Evolutionary conservation across 306 rosid species (phyloP).

Genomic region (Vigna mungo): DNA sequence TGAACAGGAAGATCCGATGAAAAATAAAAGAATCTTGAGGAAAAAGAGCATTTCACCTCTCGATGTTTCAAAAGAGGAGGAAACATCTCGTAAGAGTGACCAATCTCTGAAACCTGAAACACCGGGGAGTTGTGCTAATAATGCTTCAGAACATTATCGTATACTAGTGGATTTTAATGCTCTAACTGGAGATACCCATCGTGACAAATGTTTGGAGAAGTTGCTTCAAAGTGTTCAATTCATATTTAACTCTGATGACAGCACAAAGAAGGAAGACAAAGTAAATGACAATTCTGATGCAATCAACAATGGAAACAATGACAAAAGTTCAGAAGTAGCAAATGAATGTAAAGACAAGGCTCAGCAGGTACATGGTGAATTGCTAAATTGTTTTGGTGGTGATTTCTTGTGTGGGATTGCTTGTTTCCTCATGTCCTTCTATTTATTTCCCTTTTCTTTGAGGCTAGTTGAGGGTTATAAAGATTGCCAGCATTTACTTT

Average conservation of each 20-base stretch:
- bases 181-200: slow-evolving; percentile 74
- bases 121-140: slow-evolving; percentile 67
- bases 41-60: slow-evolving; percentile 75
- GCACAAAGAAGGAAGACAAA: slow-evolving; percentile 52
- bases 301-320: slow-evolving; percentile 49
- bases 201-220: slow-evolving; percentile 85
- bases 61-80: slow-evolving; percentile 83
- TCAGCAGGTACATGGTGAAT: slow-evolving; percentile 63
- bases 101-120: slow-evolving; percentile 73
- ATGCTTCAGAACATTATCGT: slow-evolving; percentile 61
- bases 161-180: slow-evolving; percentile 61
- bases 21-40: slow-evolving; percentile 66
- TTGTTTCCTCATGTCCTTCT: slow-evolving; percentile 21
- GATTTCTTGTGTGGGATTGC: slow-evolving; percentile 25
- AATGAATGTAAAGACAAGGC: slow-evolving; percentile 55
- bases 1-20: slow-evolving; percentile 76
- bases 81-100: slow-evolving; percentile 59
- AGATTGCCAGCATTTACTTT: slow-evolving; percentile 27
- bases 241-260: slow-evolving; percentile 58
- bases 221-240: slow-evolving; percentile 68
- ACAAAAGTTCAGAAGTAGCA: slow-evolving; percentile 44
- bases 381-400: slow-evolving; percentile 12
- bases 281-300: slow-evolving; percentile 57
- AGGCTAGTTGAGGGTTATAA: slow-evolving; percentile 3
- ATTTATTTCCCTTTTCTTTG: slow-evolving; percentile 25